Percentiles rank a stretch among this genome's conserved stretches.
These are phyloP conservation scores for Cyphellophora attinorum DNA, from an alignment of 2,329 filamentous ascomycete species.

Conservation along the genomic window DNA sequence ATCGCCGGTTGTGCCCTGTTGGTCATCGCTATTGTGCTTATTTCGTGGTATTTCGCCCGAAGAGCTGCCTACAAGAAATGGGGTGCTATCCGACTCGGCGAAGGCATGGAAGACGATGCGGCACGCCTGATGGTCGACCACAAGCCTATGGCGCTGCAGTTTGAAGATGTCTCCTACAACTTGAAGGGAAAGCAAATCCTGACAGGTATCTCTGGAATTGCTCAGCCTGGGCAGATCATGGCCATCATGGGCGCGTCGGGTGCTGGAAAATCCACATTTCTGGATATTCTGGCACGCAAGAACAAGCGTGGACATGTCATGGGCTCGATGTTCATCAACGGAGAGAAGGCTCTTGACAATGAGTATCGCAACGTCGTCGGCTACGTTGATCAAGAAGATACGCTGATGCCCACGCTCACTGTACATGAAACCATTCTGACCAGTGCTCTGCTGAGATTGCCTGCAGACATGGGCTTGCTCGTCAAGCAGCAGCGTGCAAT, in stretches of 20 bases:
- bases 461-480: slow-evolving; percentile 74
- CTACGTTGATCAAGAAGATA: slow-evolving; percentile 97
- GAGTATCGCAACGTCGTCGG: slow-evolving; percentile 90
- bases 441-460: slow-evolving; percentile 84
- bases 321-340: slow-evolving; percentile 87
- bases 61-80: slow-evolving; percentile 52
- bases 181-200: slow-evolving; percentile 85
- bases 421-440: slow-evolving; percentile 97
- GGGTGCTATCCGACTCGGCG: slow-evolving; percentile 65
- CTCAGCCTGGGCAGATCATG: slow-evolving; percentile 89
- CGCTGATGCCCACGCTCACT: slow-evolving; percentile 88
- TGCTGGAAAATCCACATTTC: slow-evolving; percentile 92
- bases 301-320: slow-evolving; percentile 76
- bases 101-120: slow-evolving; percentile 81
- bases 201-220: slow-evolving; percentile 67
- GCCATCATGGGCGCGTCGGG: slow-evolving; percentile 98
- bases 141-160: slow-evolving; percentile 79
- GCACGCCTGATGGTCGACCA: slow-evolving; percentile 84
- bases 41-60: slow-evolving; percentile 80
- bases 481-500: slow-evolving; percentile 87
- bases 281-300: slow-evolving; percentile 92
- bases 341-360: slow-evolving; percentile 72
- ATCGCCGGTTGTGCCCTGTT: slow-evolving; percentile 82
- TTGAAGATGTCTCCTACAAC: slow-evolving; percentile 76
- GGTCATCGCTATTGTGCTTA: slow-evolving; percentile 73